Evolutionary conservation across 2,329 filamentous ascomycete genomes (phyloP).

Genomic region (Chaetomiaceae sp.): DNA sequence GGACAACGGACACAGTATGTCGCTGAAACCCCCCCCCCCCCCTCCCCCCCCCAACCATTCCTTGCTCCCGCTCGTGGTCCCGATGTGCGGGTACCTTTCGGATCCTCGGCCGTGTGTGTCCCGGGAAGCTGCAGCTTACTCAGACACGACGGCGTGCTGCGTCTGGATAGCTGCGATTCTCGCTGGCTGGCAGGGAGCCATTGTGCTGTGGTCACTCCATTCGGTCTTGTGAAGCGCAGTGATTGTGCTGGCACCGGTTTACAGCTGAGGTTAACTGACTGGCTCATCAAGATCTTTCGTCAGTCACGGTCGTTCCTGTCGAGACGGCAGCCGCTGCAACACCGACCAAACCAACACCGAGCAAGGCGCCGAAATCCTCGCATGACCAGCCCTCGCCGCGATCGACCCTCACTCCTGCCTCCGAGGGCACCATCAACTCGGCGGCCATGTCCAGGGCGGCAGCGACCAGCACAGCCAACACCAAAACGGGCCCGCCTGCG

Average conservation of each 20-base stretch:
- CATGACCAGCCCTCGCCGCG: conserved; percentile 23
- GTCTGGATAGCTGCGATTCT: conserved; percentile 2
- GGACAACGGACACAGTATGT: conserved; percentile 24
- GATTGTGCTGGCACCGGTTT: background rate
- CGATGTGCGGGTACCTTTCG: no score
- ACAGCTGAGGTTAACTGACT: conserved; percentile 2
- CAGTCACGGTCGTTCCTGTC: conserved; percentile 8
- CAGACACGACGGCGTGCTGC: conserved; percentile 5
- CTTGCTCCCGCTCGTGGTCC: no score
- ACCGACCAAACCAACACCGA: conserved; percentile 13
- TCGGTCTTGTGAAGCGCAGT: background rate
- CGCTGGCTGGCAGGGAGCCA: no score
- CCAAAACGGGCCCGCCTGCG: conserved; percentile 22
- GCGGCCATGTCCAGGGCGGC: conserved; percentile 30
- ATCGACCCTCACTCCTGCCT: conserved; percentile 33
- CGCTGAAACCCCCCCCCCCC: background rate
- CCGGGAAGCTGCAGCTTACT: conserved; percentile 7
- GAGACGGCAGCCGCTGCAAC: conserved; percentile 14
- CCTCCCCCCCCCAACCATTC: no score
- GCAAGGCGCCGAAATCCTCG: conserved; percentile 13
- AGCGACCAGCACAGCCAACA: conserved; percentile 31
- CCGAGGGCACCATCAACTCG: conserved; percentile 34
- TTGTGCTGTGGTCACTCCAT: background rate
- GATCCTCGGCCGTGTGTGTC: conserved; percentile 8
- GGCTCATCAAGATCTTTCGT: conserved; percentile 5